Evolutionary conservation across 306 rosid species (phyloP).

Genomic region (Coriaria nepalensis): DNA sequence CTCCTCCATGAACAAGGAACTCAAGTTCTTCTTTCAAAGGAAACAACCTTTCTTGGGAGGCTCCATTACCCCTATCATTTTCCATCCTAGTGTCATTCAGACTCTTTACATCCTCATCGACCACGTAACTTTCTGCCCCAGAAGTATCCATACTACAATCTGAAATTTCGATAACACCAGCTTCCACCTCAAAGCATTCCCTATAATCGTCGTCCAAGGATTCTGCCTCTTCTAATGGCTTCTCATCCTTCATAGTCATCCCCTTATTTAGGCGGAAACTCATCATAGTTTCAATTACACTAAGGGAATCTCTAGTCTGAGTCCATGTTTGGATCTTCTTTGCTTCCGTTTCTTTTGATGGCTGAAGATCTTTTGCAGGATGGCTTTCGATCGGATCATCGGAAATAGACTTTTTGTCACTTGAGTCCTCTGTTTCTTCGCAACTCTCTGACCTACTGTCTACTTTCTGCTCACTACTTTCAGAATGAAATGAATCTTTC

Average conservation of each 20-base stretch:
- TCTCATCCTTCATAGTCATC: conserved; percentile 24
- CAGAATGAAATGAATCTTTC: conserved; percentile 23
- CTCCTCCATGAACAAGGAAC: conserved; percentile 77
- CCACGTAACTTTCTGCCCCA: conserved; percentile 8
- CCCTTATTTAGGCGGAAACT: conserved; percentile 41
- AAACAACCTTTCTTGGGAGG: conserved; percentile 24
- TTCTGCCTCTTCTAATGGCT: conserved; percentile 30
- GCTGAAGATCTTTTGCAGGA: conserved; percentile 28
- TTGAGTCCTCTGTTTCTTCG: conserved; percentile 27
- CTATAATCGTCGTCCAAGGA: conserved; percentile 19
- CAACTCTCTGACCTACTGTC: conserved; percentile 21
- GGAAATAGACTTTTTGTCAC: conserved; percentile 21
- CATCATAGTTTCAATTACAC: conserved; percentile 45
- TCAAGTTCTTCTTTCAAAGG: conserved; percentile 65
- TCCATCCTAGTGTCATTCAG: conserved; percentile 14
- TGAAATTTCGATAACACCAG: conserved; percentile 15
- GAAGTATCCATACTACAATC: conserved; percentile 7
- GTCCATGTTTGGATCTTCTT: conserved; percentile 43
- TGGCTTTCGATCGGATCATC: conserved; percentile 25
- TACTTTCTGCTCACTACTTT: conserved; percentile 28
- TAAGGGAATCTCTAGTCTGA: conserved; percentile 50
- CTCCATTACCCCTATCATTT: conserved; percentile 23
- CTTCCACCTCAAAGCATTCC: conserved; percentile 20
- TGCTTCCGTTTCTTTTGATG: conserved; percentile 33
- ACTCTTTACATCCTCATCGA: conserved; percentile 7